Conservation (phyloP, 805 yeast species). For the Schwanniomyces pseudopolymorphus region DNA sequence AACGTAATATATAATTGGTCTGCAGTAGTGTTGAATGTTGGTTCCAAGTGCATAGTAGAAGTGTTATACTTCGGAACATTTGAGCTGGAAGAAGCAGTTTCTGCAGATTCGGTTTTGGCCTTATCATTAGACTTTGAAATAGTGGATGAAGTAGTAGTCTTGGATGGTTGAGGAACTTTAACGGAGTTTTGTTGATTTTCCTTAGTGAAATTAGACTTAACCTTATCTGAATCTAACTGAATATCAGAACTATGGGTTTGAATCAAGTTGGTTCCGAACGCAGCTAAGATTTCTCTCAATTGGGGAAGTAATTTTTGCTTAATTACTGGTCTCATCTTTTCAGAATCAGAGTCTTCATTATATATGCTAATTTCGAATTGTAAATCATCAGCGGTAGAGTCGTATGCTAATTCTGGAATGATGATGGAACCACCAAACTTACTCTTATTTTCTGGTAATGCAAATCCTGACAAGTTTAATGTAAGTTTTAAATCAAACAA, state of each 20-base stretch:
- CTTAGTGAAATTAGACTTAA: constrained; percentile 38
- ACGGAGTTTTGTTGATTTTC: constrained; percentile 43
- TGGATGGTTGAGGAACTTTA: constrained; percentile 22
- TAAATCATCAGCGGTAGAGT: constrained; percentile 79
- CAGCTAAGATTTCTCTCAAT: constrained; percentile 56
- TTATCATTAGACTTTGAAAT: constrained; percentile 4
- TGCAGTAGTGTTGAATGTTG: constrained; percentile 83
- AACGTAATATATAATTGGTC: constrained; percentile 80
- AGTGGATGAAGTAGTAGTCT: constrained; percentile 8
- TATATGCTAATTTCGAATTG: constrained; percentile 77
- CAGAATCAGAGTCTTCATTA: constrained; percentile 47
- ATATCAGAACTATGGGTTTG: constrained; percentile 78
- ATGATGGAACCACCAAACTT: constrained; percentile 69
- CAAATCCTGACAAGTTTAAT: constrained; percentile 53
- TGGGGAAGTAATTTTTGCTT: constrained; percentile 62
- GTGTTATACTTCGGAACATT: constrained; percentile 71
- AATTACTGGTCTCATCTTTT: constrained; percentile 52
- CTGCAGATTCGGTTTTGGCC: constrained; percentile 8
- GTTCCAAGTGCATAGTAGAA: constrained; percentile 71
- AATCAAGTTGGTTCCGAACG: constrained; percentile 80
- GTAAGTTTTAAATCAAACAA: constrained; percentile 77
- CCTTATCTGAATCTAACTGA: constrained; percentile 61
- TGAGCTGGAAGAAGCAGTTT: constrained; percentile 12
- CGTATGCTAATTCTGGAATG: constrained; percentile 93
- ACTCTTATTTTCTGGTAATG: constrained; percentile 25